Evolutionary conservation across 805 yeast species (phyloP).

Genomic region (Candida yuanshanica): DNA sequence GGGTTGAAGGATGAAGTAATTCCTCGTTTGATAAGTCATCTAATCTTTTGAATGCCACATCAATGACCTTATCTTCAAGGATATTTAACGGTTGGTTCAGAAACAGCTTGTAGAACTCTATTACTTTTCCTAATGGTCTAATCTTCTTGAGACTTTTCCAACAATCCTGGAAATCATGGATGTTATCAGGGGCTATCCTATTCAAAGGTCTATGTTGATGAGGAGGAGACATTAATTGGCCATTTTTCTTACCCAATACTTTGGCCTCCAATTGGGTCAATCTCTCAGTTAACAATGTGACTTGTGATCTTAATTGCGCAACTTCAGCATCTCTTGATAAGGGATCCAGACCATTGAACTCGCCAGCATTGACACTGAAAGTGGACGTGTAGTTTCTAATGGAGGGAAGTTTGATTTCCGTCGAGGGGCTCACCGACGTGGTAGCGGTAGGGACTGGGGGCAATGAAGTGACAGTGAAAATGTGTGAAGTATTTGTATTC

Average conservation of each 20-base stretch:
- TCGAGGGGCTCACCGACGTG: neutral
- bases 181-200: neutral
- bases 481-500: no score
- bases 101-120: slow-evolving; percentile 9
- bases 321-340: slow-evolving; percentile 9
- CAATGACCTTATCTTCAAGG: slow-evolving; percentile 9
- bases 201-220: neutral
- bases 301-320: slow-evolving; percentile 9
- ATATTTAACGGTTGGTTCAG: slow-evolving; percentile 15
- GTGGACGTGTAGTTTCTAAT: slow-evolving; percentile 15
- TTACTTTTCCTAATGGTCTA: neutral
- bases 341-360: neutral
- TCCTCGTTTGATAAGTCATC: neutral
- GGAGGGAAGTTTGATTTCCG: slow-evolving; percentile 12
- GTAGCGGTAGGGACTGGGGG: neutral
- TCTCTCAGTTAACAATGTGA: slow-evolving; percentile 11
- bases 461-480: neutral
- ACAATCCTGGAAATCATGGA: neutral
- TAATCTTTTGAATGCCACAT: slow-evolving; percentile 1
- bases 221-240: neutral
- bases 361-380: slow-evolving; percentile 8
- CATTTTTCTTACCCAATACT: neutral
- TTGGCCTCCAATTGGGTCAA: slow-evolving; percentile 12
- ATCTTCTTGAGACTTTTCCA: slow-evolving; percentile 5
- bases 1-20: neutral